phyloP scores from a whole-genome alignment of 495 filamentous ascomycete species.

The Amniculicola lignicola region DNA sequence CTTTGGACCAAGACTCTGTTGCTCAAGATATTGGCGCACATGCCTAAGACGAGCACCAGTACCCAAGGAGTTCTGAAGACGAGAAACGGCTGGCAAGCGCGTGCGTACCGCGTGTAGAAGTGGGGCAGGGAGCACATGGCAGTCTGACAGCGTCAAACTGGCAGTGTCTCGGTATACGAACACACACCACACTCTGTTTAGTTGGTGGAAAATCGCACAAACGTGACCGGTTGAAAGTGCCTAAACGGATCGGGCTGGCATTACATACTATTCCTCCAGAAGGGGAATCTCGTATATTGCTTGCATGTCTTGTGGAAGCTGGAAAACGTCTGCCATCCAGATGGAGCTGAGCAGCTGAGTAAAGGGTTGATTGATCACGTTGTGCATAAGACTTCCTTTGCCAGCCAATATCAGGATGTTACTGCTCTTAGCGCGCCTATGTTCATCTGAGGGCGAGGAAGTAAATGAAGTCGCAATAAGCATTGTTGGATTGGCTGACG shows the following conservation, averaged over 20 bases:
- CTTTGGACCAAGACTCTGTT: no score
- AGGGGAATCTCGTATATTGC: background rate
- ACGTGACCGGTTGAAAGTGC: constrained; percentile 11
- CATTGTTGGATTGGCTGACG: background rate
- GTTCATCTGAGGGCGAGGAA: background rate
- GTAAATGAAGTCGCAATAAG: background rate
- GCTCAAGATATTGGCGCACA: no score
- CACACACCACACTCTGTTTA: no score
- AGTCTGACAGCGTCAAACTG: no score
- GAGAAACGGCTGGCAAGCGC: no score
- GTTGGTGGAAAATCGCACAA: no score
- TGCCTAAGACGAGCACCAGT: no score
- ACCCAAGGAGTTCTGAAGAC: no score
- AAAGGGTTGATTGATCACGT: background rate
- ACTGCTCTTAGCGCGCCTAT: background rate
- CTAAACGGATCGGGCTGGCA: constrained; percentile 6
- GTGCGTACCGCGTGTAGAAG: no score
- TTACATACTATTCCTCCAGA: constrained; percentile 16
- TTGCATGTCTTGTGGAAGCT: background rate
- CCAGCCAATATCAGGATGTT: background rate
- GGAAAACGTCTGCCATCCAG: background rate
- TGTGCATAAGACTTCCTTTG: background rate
- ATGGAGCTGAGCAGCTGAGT: background rate
- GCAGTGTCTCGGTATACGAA: no score
- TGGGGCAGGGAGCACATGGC: no score